Conservation (phyloP, 1,139 yeast genomes). For the Yamadazyma dushanensis region DNA sequence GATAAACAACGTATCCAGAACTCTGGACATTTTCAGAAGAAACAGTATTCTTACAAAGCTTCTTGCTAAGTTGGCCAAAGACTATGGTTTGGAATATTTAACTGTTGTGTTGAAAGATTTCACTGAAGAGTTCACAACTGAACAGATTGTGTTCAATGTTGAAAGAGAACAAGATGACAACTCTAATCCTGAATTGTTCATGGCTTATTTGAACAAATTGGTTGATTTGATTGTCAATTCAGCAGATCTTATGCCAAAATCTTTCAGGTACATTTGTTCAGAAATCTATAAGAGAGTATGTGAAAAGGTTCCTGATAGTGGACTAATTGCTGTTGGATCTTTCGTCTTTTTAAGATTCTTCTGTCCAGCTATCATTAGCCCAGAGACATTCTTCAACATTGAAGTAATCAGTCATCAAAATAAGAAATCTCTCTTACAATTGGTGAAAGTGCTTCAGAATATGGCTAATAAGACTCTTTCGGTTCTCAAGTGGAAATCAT, state of each 20-base stretch:
- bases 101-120: constrained; percentile 55
- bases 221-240: constrained; percentile 65
- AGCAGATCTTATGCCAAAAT: constrained; percentile 60
- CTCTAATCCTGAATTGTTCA: constrained; percentile 47
- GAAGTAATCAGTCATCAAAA: constrained; percentile 48
- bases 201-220: constrained; percentile 56
- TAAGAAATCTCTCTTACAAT: constrained; percentile 72
- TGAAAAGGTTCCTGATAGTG: constrained; percentile 66
- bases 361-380: constrained; percentile 91
- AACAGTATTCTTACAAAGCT: constrained; percentile 82
- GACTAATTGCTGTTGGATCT: constrained; percentile 78
- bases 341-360: constrained; percentile 81
- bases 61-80: constrained; percentile 68
- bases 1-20: constrained; percentile 56
- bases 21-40: constrained; percentile 74
- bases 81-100: constrained; percentile 63
- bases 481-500: constrained; percentile 60
- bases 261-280: constrained; percentile 72
- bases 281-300: constrained; percentile 67
- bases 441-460: constrained; percentile 84
- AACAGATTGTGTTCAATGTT: constrained; percentile 61
- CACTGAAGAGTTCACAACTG: constrained; percentile 47
- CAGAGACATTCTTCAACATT: constrained; percentile 63
- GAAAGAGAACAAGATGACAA: constrained; percentile 44
- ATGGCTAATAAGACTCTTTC: constrained; percentile 77